Percentiles rank a stretch among this genome's conserved stretches.
Evolutionary conservation across 768 basidiomycete genomes (phyloP).

Genomic region (Podaxis carcinomalis): DNA sequence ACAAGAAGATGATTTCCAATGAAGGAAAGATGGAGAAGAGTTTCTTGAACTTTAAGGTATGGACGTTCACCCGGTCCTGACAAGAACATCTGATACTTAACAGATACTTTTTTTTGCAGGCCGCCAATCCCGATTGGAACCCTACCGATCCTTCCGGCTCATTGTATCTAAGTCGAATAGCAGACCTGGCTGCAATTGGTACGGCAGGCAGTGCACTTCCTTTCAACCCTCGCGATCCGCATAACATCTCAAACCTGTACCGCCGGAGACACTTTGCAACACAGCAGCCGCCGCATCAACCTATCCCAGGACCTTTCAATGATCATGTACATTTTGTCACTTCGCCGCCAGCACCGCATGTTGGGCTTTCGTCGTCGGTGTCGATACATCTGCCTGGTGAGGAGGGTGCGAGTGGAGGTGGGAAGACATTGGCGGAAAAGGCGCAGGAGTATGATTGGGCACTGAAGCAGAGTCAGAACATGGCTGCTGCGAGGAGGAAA

Average conservation of each 20-base stretch:
- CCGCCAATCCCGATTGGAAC: slow-evolving; percentile 94
- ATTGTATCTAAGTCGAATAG: slow-evolving; percentile 83
- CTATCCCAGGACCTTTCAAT: neutral
- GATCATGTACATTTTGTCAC: slow-evolving; percentile 26
- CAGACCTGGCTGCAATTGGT: slow-evolving; percentile 46
- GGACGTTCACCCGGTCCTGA: neutral
- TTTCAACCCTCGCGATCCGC: slow-evolving; percentile 11
- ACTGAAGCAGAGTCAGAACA: slow-evolving; percentile 62
- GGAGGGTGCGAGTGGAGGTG: neutral
- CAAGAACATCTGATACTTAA: neutral
- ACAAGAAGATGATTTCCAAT: slow-evolving; percentile 77
- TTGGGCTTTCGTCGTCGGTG: neutral
- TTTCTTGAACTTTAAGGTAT: slow-evolving; percentile 87
- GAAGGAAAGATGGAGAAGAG: slow-evolving; percentile 99
- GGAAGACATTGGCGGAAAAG: slow-evolving; percentile 38
- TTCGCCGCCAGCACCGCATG: slow-evolving; percentile 21
- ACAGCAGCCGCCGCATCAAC: slow-evolving; percentile 8
- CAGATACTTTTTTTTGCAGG: slow-evolving; percentile 33
- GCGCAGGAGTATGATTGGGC: slow-evolving; percentile 77
- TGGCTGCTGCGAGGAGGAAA: slow-evolving; percentile 44
- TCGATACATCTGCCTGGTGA: slow-evolving; percentile 19
- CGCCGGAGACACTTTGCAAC: slow-evolving; percentile 1
- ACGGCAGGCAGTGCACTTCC: slow-evolving; percentile 2
- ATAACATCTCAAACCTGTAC: slow-evolving; percentile 15
- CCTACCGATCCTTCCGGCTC: slow-evolving; percentile 90